Percentiles rank a stretch among this genome's conserved stretches.
phyloP scores from a whole-genome alignment of 768 basidiomycete genomes.

The Lanmaoa rubissima region DNA sequence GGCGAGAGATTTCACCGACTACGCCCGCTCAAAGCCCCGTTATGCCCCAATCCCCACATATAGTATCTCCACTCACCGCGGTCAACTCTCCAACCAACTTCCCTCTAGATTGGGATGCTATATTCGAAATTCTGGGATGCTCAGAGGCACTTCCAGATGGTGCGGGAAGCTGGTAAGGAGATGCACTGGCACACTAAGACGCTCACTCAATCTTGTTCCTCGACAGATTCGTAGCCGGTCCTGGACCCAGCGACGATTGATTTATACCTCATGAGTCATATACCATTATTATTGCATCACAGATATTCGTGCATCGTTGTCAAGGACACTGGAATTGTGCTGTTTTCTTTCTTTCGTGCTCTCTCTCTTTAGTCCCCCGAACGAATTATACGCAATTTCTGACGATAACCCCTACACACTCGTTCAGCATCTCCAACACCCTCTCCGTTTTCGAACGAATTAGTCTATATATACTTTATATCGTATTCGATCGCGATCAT shows the following conservation, averaged over 20 bases:
- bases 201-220: not conserved
- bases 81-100: conserved; percentile 17
- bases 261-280: conserved; percentile 4
- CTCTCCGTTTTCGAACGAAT: no score
- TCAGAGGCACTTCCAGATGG: not conserved
- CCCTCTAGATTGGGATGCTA: conserved; percentile 31
- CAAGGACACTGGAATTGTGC: conserved; percentile 10
- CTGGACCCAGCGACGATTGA: not conserved
- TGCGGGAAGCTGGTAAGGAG: conserved; percentile 14
- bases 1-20: not conserved
- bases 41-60: not conserved
- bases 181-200: not conserved
- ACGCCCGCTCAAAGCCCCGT: conserved; percentile 1
- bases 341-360: not conserved
- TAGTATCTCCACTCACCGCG: not conserved
- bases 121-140: conserved; percentile 30
- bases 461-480: not conserved
- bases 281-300: conserved; percentile 2
- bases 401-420: not conserved
- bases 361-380: not conserved
- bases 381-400: not conserved
- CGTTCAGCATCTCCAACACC: not conserved
- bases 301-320: not conserved
- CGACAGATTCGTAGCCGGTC: conserved; percentile 5
- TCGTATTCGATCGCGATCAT: conserved; percentile 1